Evolutionary conservation across 208 protist species (phyloP).

Genomic region (Leptomonas seymouri): DNA sequence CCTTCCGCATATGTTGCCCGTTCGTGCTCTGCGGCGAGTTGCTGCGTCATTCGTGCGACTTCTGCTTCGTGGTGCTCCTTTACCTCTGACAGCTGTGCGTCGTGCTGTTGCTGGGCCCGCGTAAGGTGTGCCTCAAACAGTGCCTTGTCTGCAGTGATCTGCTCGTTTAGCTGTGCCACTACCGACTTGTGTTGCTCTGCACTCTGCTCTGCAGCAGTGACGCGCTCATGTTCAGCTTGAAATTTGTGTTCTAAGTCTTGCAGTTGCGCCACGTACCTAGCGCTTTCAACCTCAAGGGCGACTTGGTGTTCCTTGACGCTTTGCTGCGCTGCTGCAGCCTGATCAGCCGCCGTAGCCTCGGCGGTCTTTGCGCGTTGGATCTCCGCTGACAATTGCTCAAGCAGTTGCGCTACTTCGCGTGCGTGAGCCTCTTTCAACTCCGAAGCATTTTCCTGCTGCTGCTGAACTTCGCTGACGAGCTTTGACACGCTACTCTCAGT

Average conservation of each 20-base stretch:
- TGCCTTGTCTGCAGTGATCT: not conserved
- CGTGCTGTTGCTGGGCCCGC: conserved; percentile 9
- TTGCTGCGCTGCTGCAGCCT: not conserved
- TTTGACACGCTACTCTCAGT: conserved; percentile 1
- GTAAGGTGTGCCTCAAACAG: not conserved
- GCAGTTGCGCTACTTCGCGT: not conserved
- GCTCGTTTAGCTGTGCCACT: not conserved
- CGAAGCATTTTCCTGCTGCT: not conserved
- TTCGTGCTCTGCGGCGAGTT: conserved; percentile 15
- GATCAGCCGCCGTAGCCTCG: not conserved
- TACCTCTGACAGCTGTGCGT: not conserved
- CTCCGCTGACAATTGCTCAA: not conserved
- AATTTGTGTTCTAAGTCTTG: conserved; percentile 8
- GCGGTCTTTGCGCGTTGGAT: not conserved
- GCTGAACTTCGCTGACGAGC: no score
- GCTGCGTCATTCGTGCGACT: conserved; percentile 11
- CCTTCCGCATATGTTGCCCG: conserved; percentile 17
- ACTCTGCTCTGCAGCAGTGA: not conserved
- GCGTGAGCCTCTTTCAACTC: conserved; percentile 4
- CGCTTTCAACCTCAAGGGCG: not conserved
- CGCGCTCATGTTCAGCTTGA: not conserved
- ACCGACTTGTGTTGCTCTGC: not conserved
- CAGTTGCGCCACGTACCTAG: not conserved
- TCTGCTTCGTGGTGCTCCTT: not conserved
- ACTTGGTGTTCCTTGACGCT: not conserved